Evolutionary conservation across 192 early-diverging fungal genomes (phyloP), one percentile per base, ranked within the genome.

Genomic region (Coemansia sp.): DNA sequence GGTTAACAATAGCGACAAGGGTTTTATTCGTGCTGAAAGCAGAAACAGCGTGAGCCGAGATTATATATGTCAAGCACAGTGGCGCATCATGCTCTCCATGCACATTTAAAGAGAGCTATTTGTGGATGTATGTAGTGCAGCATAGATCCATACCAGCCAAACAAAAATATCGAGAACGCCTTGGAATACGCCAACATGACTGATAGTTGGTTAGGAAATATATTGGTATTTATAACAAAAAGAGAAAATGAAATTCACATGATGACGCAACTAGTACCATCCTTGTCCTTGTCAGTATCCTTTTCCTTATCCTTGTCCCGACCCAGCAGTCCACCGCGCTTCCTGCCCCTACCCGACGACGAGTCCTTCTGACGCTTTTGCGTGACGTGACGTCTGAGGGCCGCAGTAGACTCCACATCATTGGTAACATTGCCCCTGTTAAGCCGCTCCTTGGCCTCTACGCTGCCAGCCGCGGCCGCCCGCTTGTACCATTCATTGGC

Each of bases 401-500:
- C 85, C 8, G 80, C 80, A 2, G 73, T 83, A 1, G 74, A 78
- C 42, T 83, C 77, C 46, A 72, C 20, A 20, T 65, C 65, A 8
- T 59, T 52, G 5, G 51, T 66, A 12, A 67, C 63, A 10, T 79
- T 72, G 6, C 78, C 74, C 43, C 79, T 74, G 42, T 68, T 71
- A 62, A 86, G 69, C 1, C 85, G 77, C 69, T 86, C 77, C 70
- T 75, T 70, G 57, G 85, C 85, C 68, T 86, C 85, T 22, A 75
- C 63, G 70, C 76, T 86, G 66, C 85, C 85, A 9, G 64, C 80
- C 12, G 85, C 86, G 0, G 92, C 88, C 2, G 93, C 93, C 43
- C 87, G 86, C 68, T 89, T 86, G 72, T 92, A 92, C 86, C 86
- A 90, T 52, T 86, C 80, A 62, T 81, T 83, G 7, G 89, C 90